phyloP scores from a whole-genome alignment of 768 basidiomycete genomes.

The Psilocybe tampanensis region DNA sequence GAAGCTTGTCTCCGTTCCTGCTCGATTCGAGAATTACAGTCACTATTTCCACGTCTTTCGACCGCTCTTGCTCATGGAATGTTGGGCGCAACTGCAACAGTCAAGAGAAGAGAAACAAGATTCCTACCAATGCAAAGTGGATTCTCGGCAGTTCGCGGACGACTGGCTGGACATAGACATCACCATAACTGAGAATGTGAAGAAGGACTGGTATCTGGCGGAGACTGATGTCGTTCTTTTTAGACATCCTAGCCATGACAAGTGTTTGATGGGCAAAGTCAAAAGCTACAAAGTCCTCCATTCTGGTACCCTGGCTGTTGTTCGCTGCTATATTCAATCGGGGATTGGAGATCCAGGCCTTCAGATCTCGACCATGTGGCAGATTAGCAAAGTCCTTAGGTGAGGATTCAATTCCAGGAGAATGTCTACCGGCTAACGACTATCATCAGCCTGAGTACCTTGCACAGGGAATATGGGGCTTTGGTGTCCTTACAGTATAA shows the following conservation, averaged over 20 bases:
- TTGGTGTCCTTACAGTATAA: constrained; percentile 83
- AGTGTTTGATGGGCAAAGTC: constrained; percentile 70
- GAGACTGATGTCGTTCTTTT: constrained; percentile 91
- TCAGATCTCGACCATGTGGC: constrained; percentile 68
- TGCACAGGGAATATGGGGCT: constrained; percentile 91
- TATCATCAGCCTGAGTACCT: constrained; percentile 76
- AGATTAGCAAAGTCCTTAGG: constrained; percentile 82
- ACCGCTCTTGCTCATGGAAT: constrained; percentile 84
- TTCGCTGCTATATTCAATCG: constrained; percentile 54
- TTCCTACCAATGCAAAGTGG: constrained; percentile 62
- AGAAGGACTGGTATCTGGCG: constrained; percentile 71
- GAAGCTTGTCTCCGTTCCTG: constrained; percentile 52
- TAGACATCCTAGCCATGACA: constrained; percentile 53
- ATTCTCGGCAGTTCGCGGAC: constrained; percentile 71
- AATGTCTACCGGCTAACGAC: constrained; percentile 1
- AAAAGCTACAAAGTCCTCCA: constrained; percentile 34
- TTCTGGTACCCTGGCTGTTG: constrained; percentile 53
- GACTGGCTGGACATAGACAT: constrained; percentile 84
- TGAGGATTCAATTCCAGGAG: constrained; percentile 34
- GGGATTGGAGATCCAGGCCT: constrained; percentile 60
- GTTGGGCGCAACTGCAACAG: constrained; percentile 85
- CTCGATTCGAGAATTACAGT: constrained; percentile 60
- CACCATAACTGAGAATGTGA: constrained; percentile 55
- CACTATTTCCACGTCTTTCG: constrained; percentile 80
- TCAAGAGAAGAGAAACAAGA: constrained; percentile 70